Conservation (phyloP, 148 eudicot species). For the Arbutus unedo region DNA sequence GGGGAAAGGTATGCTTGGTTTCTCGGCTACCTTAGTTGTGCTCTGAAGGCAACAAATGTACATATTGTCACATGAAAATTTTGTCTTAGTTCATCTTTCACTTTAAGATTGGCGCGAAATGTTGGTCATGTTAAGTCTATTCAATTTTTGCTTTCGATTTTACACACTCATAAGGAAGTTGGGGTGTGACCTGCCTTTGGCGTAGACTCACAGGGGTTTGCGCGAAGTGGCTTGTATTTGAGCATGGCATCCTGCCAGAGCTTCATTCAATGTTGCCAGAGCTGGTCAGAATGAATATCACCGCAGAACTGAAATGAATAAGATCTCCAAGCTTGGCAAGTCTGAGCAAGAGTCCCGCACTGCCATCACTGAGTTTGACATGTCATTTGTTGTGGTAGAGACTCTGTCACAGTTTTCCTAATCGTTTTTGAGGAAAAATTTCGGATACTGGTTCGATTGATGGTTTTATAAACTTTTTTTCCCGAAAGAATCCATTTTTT, state of each 20-base stretch:
- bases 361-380: conserved; percentile 71
- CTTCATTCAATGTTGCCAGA: conserved; percentile 78
- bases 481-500: no score
- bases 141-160: no score
- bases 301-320: conserved; percentile 79
- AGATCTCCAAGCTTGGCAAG: conserved; percentile 41
- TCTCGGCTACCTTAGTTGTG: no score
- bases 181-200: conserved; percentile 88
- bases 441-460: neutral
- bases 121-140: no score
- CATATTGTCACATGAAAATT: no score
- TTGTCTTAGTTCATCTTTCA: no score
- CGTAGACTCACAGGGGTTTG: conserved; percentile 89
- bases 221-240: conserved; percentile 48
- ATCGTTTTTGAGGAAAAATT: neutral
- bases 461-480: neutral
- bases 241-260: conserved; percentile 78
- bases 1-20: no score
- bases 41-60: no score
- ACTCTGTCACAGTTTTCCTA: neutral
- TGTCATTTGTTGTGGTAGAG: conserved; percentile 28
- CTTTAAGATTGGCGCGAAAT: no score
- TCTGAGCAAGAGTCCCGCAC: conserved; percentile 52
- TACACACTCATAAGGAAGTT: no score
- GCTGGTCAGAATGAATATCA: conserved; percentile 89